Evolutionary conservation across 345 rosid genomes (phyloP).

Genomic region (Syzygium jambos): DNA sequence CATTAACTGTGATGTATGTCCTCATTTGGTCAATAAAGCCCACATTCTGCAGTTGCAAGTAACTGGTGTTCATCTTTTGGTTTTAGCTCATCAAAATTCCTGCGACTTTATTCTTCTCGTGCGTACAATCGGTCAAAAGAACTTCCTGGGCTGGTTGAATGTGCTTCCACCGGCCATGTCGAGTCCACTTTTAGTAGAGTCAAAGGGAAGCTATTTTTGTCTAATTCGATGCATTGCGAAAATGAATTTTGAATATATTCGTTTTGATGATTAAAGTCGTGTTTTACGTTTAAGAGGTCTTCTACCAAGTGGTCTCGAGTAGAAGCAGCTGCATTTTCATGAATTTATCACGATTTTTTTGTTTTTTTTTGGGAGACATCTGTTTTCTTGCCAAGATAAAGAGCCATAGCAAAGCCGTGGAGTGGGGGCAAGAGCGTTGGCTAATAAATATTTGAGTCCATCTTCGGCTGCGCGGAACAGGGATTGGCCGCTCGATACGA

Average conservation of each 20-base stretch:
- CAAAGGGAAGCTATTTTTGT: neutral
- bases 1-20: neutral
- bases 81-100: neutral
- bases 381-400: neutral
- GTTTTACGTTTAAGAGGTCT: neutral
- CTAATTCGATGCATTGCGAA: neutral
- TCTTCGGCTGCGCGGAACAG: neutral
- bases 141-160: neutral
- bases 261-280: neutral
- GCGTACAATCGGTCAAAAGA: neutral
- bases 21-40: neutral
- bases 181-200: neutral
- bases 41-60: neutral
- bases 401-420: neutral
- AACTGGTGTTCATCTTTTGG: neutral
- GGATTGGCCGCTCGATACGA: neutral
- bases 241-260: neutral
- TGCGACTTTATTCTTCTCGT: neutral
- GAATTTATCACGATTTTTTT: neutral
- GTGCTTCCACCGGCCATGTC: neutral
- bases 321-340: neutral
- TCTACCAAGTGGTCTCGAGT: neutral
- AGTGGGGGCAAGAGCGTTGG: neutral
- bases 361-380: neutral
- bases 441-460: too few relatives aligned